phyloP scores from a whole-genome alignment of 2,329 filamentous ascomycete species.

The Lachnellula hyalina region DNA sequence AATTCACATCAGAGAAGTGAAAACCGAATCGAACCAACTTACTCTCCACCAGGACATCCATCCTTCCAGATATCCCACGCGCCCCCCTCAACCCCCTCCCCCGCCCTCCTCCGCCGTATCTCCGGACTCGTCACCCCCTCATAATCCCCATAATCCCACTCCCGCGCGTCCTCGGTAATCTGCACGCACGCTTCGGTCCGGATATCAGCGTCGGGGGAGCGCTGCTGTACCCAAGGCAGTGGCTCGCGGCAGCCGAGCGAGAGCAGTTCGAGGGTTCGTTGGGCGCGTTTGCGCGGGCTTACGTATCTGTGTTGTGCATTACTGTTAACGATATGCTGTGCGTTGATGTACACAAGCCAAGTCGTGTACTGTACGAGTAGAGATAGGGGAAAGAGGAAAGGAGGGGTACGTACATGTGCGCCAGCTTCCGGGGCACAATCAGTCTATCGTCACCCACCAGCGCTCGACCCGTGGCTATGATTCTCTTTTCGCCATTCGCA shows the following conservation, averaged over 20 bases:
- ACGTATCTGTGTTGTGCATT: slow-evolving; percentile 57
- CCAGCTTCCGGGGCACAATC: slow-evolving; percentile 76
- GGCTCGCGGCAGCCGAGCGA: slow-evolving; percentile 63
- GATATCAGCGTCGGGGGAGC: slow-evolving; percentile 35
- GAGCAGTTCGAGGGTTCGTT: slow-evolving; percentile 85
- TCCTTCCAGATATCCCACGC: slow-evolving; percentile 87
- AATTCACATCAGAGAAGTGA: background rate
- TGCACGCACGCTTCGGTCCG: slow-evolving; percentile 57
- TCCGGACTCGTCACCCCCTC: slow-evolving; percentile 71
- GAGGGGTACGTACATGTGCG: slow-evolving; percentile 62
- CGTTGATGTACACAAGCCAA: background rate
- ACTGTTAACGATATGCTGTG: background rate
- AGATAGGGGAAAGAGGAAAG: background rate
- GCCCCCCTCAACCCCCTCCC: slow-evolving; percentile 48
- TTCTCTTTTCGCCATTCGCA: slow-evolving; percentile 69
- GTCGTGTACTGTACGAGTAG: background rate
- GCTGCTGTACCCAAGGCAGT: slow-evolving; percentile 63
- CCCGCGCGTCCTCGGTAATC: slow-evolving; percentile 64
- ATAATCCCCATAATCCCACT: slow-evolving; percentile 78
- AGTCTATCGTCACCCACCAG: slow-evolving; percentile 79
- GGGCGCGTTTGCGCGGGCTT: slow-evolving; percentile 77
- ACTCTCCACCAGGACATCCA: slow-evolving; percentile 82
- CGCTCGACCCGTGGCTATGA: slow-evolving; percentile 72
- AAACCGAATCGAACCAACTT: slow-evolving; percentile 37
- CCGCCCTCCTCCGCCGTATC: slow-evolving; percentile 54